Conservation (phyloP, 2,329 filamentous ascomycete species). For the Aspergillus sp. region DNA sequence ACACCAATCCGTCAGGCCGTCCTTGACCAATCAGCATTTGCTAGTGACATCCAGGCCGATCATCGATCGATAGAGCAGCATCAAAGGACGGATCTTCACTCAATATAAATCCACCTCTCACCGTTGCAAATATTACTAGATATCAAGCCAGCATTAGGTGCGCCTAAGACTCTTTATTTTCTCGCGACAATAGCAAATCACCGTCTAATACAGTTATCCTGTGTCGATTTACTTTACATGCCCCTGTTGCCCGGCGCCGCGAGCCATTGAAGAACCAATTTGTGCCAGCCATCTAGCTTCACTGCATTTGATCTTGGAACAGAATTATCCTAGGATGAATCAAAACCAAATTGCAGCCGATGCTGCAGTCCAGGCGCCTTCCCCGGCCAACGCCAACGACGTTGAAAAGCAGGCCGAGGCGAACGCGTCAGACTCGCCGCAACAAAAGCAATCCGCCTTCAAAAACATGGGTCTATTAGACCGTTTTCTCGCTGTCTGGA, state of each 20-base stretch:
- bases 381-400: constrained; percentile 7
- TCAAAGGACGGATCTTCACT: not conserved
- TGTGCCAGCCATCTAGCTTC: not conserved
- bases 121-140: not conserved
- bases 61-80: not conserved
- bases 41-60: constrained; percentile 7
- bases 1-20: not conserved
- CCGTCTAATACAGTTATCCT: not conserved
- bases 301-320: constrained; percentile 74
- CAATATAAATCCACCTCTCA: constrained; percentile 1
- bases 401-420: constrained; percentile 8
- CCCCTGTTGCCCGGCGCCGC: not conserved
- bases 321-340: constrained; percentile 61
- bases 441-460: constrained; percentile 19
- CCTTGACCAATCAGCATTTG: constrained; percentile 15
- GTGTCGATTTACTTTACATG: not conserved
- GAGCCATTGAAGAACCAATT: not conserved
- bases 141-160: not conserved
- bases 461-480: constrained; percentile 19
- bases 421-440: not conserved
- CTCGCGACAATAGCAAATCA: not conserved
- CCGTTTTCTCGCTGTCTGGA: constrained; percentile 56
- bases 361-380: constrained; percentile 52
- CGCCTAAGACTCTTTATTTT: not conserved
- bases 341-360: not conserved